These are phyloP conservation scores for Claviceps purpurea DNA, from an alignment of 2,329 filamentous ascomycete species.

Conservation along the genomic window DNA sequence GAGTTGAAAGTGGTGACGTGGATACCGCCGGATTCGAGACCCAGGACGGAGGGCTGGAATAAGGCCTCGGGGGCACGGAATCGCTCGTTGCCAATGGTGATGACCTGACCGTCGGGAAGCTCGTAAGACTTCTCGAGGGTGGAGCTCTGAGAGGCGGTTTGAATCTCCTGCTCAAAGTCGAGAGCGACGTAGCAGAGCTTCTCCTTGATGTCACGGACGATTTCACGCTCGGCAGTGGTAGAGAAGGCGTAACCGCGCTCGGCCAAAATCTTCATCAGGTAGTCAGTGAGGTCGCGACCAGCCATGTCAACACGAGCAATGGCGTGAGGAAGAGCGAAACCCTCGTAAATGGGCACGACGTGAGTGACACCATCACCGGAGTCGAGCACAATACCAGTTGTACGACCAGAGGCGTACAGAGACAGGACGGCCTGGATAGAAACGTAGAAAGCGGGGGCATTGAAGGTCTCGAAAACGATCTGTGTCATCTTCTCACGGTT, in stretches of 20 bases:
- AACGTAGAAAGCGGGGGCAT: slow-evolving; percentile 99
- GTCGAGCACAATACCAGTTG: slow-evolving; percentile 99
- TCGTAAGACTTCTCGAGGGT: slow-evolving; percentile 99
- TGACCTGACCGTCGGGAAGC: slow-evolving; percentile 98
- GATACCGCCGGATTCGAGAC: slow-evolving; percentile 97
- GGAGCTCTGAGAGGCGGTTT: slow-evolving; percentile 98
- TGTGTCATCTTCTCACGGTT: slow-evolving; percentile 99
- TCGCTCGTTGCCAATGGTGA: slow-evolving; percentile 99
- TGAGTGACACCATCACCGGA: slow-evolving; percentile 99
- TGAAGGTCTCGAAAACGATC: slow-evolving; percentile 99
- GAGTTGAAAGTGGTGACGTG: slow-evolving; percentile 99
- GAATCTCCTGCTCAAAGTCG: slow-evolving; percentile 99
- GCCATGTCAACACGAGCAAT: slow-evolving; percentile 99
- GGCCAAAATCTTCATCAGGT: slow-evolving; percentile 99
- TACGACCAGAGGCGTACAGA: slow-evolving; percentile 99
- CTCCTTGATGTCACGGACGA: slow-evolving; percentile 99
- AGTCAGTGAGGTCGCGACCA: slow-evolving; percentile 98
- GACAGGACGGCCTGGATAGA: slow-evolving; percentile 99
- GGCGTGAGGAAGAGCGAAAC: slow-evolving; percentile 99
- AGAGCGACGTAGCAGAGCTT: slow-evolving; percentile 99
- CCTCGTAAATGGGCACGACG: slow-evolving; percentile 99
- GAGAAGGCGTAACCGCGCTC: slow-evolving; percentile 99
- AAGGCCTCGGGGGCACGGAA: slow-evolving; percentile 99
- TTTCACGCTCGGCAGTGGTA: slow-evolving; percentile 99
- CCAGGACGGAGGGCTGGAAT: slow-evolving; percentile 96